Base-by-base conservation (phyloP, 1,284 basidiomycete species). In the Mycena citricolor region DNA sequence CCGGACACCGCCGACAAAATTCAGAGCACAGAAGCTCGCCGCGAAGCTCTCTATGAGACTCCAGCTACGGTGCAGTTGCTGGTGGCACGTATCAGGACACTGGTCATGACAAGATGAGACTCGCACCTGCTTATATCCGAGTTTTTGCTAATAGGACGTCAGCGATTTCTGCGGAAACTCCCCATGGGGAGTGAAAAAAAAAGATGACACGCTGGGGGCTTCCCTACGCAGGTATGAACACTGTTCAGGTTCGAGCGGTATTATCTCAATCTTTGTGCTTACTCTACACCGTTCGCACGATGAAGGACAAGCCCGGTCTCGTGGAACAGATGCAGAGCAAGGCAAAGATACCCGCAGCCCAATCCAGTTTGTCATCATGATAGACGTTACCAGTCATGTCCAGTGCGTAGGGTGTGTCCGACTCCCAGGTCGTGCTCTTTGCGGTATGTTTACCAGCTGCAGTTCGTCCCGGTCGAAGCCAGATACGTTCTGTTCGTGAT, bases 171-270 rank as follows among this genome's bases (percentile, higher is more conserved):
- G 49, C 52, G 53, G 56, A 55, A 54, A 58, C 62, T 63, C 69
- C 70, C 67, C 68, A 58, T 49, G 48, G 52, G 61, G 61, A 66
- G 67, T 66, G 61, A 53, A 62, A 55, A 59, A 54, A 57, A 62
- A 59, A 62, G 58, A 57, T 64, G 65, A 71, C 71, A 77, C 69
- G 76, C 85, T 77, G 78, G 73, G 76, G 85, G 83, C 85, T 89
- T 90, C 88, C 88, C 88, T 90, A 87, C 88, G 89, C 90, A 90
- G 86, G 87, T 89, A 75, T 90, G 79, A 88, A 81, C 85, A 77
- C 88, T 90, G 86, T 78, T 88, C 90, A 91, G 86, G 89, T 91
- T 90, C 86, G 69, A 80, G 83, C 89, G 89, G 89, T 92, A 79
- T 90, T 52, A 86, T 92, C 90, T 92, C 89, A 92, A 90, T 69